Percentiles rank a stretch among this genome's conserved stretches.
These are phyloP conservation scores for Mycosarcoma mackinlayi DNA, from an alignment of 1,284 basidiomycete genomes.

Conservation along the genomic window DNA sequence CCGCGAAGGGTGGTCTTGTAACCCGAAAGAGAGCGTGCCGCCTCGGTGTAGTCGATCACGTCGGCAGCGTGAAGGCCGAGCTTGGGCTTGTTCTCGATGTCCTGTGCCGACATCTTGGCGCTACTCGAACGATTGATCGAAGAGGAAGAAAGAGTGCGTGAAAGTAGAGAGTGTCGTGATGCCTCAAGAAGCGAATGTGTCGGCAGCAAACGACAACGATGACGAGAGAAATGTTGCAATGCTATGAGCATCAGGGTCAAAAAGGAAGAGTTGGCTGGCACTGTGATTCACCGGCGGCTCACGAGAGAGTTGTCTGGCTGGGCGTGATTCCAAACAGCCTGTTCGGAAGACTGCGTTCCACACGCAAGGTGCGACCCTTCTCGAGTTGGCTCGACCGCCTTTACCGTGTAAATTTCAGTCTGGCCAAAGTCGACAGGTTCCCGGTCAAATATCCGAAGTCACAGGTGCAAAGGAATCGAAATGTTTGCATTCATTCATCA, in stretches of 20 bases:
- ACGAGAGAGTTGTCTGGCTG: no score
- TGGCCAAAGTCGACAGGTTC: no score
- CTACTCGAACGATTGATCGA: background rate
- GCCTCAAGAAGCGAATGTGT: background rate
- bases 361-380: background rate
- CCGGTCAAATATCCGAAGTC: background rate
- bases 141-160: background rate
- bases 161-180: background rate
- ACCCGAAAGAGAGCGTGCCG: constrained; percentile 47
- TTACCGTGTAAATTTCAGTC: background rate
- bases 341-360: constrained; percentile 27
- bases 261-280: background rate
- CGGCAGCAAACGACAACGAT: background rate
- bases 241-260: no score
- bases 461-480: no score
- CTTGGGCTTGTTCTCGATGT: constrained; percentile 5
- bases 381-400: constrained; percentile 21
- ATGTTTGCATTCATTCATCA: background rate
- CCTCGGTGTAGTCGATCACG: constrained; percentile 37
- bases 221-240: no score
- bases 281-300: constrained; percentile 12
- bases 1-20: constrained; percentile 44
- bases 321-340: background rate
- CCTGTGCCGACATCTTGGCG: constrained; percentile 9
- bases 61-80: constrained; percentile 44